Percentiles rank a stretch among this genome's conserved stretches.
Conservation (phyloP, 441 rosid genomes). For the Biscutella laevigata region DNA sequence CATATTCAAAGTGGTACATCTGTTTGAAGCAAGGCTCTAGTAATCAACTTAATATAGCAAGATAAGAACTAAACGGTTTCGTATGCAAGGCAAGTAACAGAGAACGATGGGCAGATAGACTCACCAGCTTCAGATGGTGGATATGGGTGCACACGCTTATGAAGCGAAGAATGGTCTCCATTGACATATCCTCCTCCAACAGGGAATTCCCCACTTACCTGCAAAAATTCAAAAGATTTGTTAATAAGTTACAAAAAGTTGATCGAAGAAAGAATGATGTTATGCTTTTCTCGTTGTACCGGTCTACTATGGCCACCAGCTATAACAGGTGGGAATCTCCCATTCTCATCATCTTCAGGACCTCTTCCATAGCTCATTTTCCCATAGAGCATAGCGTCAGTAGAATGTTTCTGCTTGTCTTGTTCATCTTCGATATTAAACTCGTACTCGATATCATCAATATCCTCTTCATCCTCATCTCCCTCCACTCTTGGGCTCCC, state of each 20-base stretch:
- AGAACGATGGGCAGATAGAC: conserved; percentile 5
- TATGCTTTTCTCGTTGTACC: conserved; percentile 28
- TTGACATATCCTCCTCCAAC: conserved; percentile 45
- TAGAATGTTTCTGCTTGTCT: conserved; percentile 51
- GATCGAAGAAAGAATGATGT: background rate
- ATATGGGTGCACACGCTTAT: conserved; percentile 83
- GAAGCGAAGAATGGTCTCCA: conserved; percentile 70
- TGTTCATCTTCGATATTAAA: conserved; percentile 78
- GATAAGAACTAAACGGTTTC: too few relatives aligned
- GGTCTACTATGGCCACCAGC: conserved; percentile 50
- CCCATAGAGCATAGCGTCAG: conserved; percentile 87
- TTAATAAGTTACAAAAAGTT: background rate
- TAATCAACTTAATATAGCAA: background rate
- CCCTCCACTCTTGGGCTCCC: conserved; percentile 94
- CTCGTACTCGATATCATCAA: conserved; percentile 93
- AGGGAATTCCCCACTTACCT: conserved; percentile 85
- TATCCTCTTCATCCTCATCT: conserved; percentile 92
- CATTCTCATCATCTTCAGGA: conserved; percentile 67
- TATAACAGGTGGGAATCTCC: conserved; percentile 57
- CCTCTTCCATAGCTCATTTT: conserved; percentile 98
- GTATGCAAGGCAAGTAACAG: too few relatives aligned
- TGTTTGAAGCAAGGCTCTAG: background rate
- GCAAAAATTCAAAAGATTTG: background rate
- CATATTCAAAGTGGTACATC: background rate
- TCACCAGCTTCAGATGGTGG: conserved; percentile 75